phyloP scores from a whole-genome alignment of 257 asterid genomes.

The Haberlea rhodopensis region DNA sequence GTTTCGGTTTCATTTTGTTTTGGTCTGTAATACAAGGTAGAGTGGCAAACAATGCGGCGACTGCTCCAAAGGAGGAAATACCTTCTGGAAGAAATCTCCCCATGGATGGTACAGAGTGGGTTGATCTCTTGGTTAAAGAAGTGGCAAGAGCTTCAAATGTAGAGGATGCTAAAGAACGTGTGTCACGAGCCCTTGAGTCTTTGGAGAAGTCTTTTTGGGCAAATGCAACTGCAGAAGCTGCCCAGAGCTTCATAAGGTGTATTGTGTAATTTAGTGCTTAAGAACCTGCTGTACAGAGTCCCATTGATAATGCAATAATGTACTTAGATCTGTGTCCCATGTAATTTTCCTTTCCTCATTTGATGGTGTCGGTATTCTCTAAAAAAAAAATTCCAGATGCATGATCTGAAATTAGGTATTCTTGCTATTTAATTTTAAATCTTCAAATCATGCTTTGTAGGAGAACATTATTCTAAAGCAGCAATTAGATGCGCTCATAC shows the following conservation, averaged over 20 bases:
- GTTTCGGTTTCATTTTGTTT: conserved; percentile 9
- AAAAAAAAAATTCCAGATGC: no score
- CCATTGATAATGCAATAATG: background rate
- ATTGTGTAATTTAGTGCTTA: conserved; percentile 16
- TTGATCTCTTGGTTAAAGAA: conserved; percentile 59
- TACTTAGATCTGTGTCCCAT: background rate
- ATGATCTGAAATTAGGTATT: background rate
- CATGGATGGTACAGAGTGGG: conserved; percentile 57
- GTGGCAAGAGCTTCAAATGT: conserved; percentile 43
- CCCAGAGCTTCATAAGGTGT: conserved; percentile 68
- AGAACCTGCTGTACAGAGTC: conserved; percentile 2
- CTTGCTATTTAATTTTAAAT: conserved; percentile 1
- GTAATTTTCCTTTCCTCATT: background rate
- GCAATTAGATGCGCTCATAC: conserved; percentile 65
- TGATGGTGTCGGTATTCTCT: no score
- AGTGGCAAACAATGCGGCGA: conserved; percentile 38
- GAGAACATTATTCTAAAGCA: conserved; percentile 68
- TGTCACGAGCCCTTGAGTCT: conserved; percentile 52
- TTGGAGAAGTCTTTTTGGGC: conserved; percentile 54
- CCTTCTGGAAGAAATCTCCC: conserved; percentile 40
- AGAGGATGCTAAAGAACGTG: conserved; percentile 57
- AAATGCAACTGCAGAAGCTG: conserved; percentile 55
- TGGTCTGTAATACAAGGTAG: conserved; percentile 27
- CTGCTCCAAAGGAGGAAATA: conserved; percentile 35
- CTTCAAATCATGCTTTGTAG: conserved; percentile 32